Base-by-base conservation (phyloP, 768 basidiomycete genomes). In the Tylopilus subfusipes region DNA sequence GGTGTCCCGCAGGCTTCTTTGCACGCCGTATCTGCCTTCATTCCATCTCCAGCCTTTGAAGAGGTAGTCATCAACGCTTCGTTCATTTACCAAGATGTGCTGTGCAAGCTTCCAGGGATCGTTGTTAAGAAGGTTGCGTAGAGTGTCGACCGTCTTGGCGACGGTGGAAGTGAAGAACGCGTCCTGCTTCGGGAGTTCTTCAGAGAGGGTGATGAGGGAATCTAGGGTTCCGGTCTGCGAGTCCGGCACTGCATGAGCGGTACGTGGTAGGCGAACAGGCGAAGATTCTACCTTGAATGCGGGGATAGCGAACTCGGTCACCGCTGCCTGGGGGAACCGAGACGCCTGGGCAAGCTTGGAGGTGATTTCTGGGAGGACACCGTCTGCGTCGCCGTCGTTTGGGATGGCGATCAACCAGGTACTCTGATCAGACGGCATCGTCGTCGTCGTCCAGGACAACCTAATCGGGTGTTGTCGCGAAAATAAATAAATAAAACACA, bases 361-460 rank as follows among this genome's bases (percentile, higher is more conserved):
- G 11, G 76, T 42, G 18, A 92, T 65, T 57, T 90, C 88, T 59
- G 86, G 83, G 44, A 79, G 70, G 29, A 90, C 73, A 7, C 85
- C 84, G 55, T 90, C 89, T 0, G 91, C 79, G 63, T 97, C 92
- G 19, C 90, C 91, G 69, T 93, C 86, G 59, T 85, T 81, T 13
- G 95, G 95, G 3, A 91, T 83, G 40, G 93, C 79, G 56, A 97
- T 78, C 60, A 98, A 75, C 95, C 95, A 98, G 62, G 93, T 95
- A 59, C 90, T 89, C 71, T 95, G 87, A 78, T 97, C 94, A 68
- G 93, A 95, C 54, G 94, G 94, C 94, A 97, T 97, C 56, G 59
- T 57, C 8, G 52, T 48, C 38, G 50, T 52, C 48, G 25, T 52
- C 34, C 34, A 33, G 27, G 31, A 30, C 53, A 38, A 46, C 58